Evolutionary conservation across 1,284 basidiomycete genomes (phyloP), one percentile per base, ranked within the genome.

Genomic region (Trametes pubescens): DNA sequence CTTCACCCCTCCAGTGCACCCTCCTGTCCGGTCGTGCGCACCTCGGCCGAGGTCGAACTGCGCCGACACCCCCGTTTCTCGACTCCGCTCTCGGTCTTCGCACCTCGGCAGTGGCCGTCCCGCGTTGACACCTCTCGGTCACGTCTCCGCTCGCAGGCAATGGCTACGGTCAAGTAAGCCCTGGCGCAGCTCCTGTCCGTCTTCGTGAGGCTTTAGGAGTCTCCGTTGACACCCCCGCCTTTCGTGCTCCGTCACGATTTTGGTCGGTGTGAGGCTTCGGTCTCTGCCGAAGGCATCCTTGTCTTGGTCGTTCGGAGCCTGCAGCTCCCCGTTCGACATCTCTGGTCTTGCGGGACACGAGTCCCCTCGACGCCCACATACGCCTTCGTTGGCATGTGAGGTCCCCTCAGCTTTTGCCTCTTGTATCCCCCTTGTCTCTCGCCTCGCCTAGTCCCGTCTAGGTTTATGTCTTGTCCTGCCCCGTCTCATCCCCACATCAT

Each of bases 261-360:
- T 44, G 43, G 43, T 44, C 43, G 18, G 43, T 9, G 10, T 44
- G 43, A 44, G 43, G 43, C 43, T 44, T 44, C n/a, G 43, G 43
- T 44, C 43, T 44, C 43, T 44, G 43, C 43, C 9, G 43, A 44
- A 21, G 43, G 43, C 43, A 11, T 44, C 43, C 43, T n/a, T n/a
- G 43, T 21, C 43, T 44, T 21, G 43, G 43, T 44, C 43, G 43
- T 44, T 44, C 43, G 43, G 43, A 44, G 43, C 43, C 43, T 44
- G 43, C 43, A 44, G 43, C 43, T 44, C 43, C 43, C 43, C 43
- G 43, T 44, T 44, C 43, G 43, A 44, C 43, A 44, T 44, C 43
- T 44, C 43, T 44, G 43, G 43, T 44, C 43, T 44, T 44, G 43
- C 43, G 43, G 43, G 43, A 44, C 43, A 44, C 21, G 43, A 44